Percentiles rank a stretch among this genome's conserved stretches.
Conservation (phyloP, 345 rosid species). For the Hibiscus tridactylites region DNA sequence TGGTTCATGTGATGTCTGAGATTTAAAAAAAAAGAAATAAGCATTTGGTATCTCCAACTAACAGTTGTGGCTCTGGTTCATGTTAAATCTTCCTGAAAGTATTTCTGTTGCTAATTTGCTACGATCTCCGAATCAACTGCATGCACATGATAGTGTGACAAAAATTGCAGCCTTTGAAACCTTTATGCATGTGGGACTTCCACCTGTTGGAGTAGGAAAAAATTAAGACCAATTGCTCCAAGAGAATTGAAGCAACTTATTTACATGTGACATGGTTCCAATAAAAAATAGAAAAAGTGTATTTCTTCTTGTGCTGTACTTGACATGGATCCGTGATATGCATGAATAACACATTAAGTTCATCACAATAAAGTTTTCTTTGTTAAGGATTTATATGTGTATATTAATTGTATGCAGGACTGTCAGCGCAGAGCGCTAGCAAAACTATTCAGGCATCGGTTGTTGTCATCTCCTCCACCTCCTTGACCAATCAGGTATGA, state of each 20-base stretch:
- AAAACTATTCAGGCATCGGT: slow-evolving; percentile 60
- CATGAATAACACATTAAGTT: not conserved
- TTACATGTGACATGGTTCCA: not conserved
- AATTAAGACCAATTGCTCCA: not conserved
- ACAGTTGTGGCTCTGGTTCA: not conserved
- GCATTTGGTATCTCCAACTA: not conserved
- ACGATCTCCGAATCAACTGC: not conserved
- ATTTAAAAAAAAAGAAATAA: not conserved
- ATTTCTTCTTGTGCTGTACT: not conserved
- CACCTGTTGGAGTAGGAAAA: not conserved
- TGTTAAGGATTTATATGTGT: not conserved
- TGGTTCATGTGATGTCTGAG: not conserved
- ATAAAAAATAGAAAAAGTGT: not conserved
- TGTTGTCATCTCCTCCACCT: slow-evolving; percentile 25
- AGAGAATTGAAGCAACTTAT: not conserved
- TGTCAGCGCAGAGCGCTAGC: slow-evolving; percentile 75
- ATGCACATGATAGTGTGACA: not conserved
- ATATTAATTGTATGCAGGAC: slow-evolving; percentile 40
- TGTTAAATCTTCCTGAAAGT: slow-evolving; percentile 2
- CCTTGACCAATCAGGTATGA: slow-evolving; percentile 30
- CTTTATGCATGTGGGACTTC: not conserved
- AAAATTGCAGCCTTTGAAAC: slow-evolving; percentile 3
- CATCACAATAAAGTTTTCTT: not conserved
- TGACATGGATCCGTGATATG: not conserved
- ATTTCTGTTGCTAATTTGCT: not conserved